Evolutionary conservation across 345 rosid genomes (phyloP).

Genomic region (Psidium friedrichsthalianum): DNA sequence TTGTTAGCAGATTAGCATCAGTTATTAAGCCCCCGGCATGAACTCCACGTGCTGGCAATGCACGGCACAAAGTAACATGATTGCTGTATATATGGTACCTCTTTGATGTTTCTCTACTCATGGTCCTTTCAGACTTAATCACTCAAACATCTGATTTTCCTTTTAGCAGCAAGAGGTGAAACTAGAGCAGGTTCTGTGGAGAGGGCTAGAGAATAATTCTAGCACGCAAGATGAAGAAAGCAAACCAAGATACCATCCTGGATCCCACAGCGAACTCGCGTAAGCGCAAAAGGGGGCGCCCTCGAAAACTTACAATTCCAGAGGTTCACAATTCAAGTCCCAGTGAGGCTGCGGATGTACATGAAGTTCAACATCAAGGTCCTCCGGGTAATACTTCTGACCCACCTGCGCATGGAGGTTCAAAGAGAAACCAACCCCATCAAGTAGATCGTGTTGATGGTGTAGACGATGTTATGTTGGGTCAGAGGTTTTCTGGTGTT

Average conservation of each 20-base stretch:
- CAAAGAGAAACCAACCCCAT: not conserved
- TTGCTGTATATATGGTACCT: not conserved
- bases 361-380: conserved; percentile 10
- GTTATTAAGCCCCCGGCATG: not conserved
- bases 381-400: conserved; percentile 10
- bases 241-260: conserved; percentile 22
- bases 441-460: not conserved
- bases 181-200: not conserved
- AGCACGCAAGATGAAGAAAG: conserved; percentile 28
- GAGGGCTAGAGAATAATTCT: not conserved
- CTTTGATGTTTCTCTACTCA: not conserved
- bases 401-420: conserved; percentile 9
- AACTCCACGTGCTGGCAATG: not conserved
- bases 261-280: conserved; percentile 26
- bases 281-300: conserved; percentile 74
- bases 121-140: not conserved
- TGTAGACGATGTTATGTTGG: conserved; percentile 30
- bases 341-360: conserved; percentile 1
- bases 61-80: not conserved
- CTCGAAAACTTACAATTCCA: conserved; percentile 41
- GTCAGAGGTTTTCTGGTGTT: conserved; percentile 63
- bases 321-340: not conserved
- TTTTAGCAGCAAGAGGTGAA: not conserved
- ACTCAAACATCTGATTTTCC: not conserved
- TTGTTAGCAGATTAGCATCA: not conserved